phyloP scores from a whole-genome alignment of 805 yeast genomes.

The Sugiyamaella lignohabitans region DNA sequence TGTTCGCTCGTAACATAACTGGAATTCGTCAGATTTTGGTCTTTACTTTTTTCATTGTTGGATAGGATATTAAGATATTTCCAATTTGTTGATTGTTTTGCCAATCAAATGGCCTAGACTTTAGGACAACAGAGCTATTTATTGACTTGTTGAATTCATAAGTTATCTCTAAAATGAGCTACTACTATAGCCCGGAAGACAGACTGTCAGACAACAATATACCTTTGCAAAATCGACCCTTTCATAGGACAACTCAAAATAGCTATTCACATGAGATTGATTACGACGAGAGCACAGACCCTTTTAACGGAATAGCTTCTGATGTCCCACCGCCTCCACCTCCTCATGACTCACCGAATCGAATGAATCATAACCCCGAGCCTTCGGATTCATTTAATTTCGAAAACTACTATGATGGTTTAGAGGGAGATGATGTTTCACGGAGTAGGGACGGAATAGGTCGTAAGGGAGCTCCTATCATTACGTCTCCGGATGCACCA shows the following conservation, averaged over 20 bases:
- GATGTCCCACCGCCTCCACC: slow-evolving; percentile 3
- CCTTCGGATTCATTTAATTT: not conserved
- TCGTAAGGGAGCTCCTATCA: not conserved
- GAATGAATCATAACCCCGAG: not conserved
- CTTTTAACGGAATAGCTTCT: not conserved
- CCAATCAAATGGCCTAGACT: too few species aligned
- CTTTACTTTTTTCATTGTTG: too few species aligned
- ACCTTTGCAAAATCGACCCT: slow-evolving; percentile 5
- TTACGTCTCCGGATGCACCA: not conserved
- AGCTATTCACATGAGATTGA: not conserved
- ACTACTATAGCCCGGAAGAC: slow-evolving; percentile 3
- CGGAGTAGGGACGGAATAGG: not conserved
- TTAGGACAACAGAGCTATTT: too few species aligned
- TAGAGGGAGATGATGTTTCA: too few species aligned
- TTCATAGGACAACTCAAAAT: slow-evolving; percentile 3
- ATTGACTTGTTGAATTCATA: too few species aligned
- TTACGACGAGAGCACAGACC: not conserved
- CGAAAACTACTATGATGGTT: not conserved
- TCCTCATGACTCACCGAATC: not conserved
- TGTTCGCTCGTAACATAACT: too few species aligned
- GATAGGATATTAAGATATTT: too few species aligned
- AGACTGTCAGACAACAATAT: not conserved
- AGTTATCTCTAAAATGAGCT: slow-evolving; percentile 5
- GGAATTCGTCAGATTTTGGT: too few species aligned
- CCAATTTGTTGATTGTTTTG: too few species aligned